Base-by-base conservation (phyloP, 2,329 filamentous ascomycete genomes). In the Fusarium irregulare region DNA sequence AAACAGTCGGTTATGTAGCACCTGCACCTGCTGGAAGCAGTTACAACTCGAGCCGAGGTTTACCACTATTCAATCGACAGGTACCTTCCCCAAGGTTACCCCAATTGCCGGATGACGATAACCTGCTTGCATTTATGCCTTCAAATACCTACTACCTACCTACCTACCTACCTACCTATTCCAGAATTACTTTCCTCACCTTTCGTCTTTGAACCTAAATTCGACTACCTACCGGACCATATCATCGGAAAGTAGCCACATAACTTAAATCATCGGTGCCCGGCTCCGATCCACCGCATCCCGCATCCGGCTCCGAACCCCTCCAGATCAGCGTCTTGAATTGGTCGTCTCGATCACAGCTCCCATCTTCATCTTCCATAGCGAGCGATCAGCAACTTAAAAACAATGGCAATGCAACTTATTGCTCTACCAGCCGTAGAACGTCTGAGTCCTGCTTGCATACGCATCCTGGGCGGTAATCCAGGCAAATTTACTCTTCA, bases 401-500 rank as follows among this genome's bases (percentile, higher is more conserved):
- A 27, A 32, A 41, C 70, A 28, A 93, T 92, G 90, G 85, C 88
- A 60, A 81, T 84, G 37, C 84, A 87, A 67, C 84, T 94, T 9
- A 85, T 88, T 28, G 79, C 86, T 20, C 85, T 98, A 16, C 89
- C 90, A 7, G 89, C 91, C 65, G 87, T 97, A 53, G 90, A 95
- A 80, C 89, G 91, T 65, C 85, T 98, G 57, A 95, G 92, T 76
- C 87, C 92, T 21, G 84, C 87, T 16, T 92, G 94, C 46, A 91
- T 97, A 68, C 88, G 96, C 59, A 92, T 99, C 66, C 84, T 98
- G 20, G 96, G 92, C 62, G 93, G 92, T 11, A 99, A 99, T 80
- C 95, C 96, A 14, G 89, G 92, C 77, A 98, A 97, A 84, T 90
- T 90, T 75, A 86, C 88, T 7, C 81, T 91, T 13, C 88, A 91